phyloP scores from a whole-genome alignment of 1,284 basidiomycete genomes.

The Coniferiporia weirii region DNA sequence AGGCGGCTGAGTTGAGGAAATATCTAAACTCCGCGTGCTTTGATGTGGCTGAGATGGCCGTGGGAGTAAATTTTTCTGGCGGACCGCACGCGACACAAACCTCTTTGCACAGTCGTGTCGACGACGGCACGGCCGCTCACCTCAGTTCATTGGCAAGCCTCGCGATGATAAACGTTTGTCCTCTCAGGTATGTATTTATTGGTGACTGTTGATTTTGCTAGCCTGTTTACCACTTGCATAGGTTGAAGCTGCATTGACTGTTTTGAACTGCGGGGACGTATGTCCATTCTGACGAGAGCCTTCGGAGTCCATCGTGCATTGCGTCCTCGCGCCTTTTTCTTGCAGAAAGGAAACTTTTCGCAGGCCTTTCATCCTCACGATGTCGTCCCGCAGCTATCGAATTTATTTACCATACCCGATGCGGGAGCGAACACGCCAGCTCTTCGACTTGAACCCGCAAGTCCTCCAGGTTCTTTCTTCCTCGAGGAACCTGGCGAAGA shows the following conservation, averaged over 20 bases:
- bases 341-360: not conserved
- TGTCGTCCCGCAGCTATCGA: not conserved
- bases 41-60: no score
- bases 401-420: not conserved
- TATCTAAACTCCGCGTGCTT: no score
- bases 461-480: not conserved
- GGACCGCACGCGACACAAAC: no score
- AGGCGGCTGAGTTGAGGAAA: no score
- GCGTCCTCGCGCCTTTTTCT: not conserved
- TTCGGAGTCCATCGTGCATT: not conserved
- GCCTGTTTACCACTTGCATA: not conserved
- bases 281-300: constrained; percentile 14
- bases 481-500: constrained; percentile 10
- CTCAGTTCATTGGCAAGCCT: not conserved
- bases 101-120: no score
- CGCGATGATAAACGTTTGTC: not conserved
- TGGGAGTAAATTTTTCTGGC: no score
- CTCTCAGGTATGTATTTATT: not conserved
- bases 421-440: not conserved
- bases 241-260: not conserved
- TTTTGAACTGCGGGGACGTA: constrained; percentile 11
- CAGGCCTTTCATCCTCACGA: not conserved
- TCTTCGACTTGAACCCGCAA: not conserved
- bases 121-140: not conserved
- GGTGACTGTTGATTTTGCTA: not conserved